Conservation (phyloP, 164 flowering plant genomes). For the Paratinospora sagittata region DNA sequence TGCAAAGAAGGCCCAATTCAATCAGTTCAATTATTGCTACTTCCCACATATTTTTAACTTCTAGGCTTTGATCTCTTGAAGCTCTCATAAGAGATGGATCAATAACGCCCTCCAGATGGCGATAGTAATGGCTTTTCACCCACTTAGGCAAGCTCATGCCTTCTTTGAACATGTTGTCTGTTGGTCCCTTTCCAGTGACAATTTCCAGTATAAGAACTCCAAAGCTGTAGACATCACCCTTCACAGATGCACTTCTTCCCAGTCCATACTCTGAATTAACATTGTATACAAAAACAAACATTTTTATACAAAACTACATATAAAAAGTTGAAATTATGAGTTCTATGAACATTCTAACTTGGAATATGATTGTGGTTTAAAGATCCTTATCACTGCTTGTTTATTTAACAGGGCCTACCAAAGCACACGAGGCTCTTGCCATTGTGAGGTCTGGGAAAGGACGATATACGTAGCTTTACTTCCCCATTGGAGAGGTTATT, state of each 20-base stretch:
- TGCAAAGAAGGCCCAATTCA: conserved; percentile 31
- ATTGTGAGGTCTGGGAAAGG: too few species aligned
- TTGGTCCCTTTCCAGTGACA: conserved; percentile 27
- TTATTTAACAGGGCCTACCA: too few species aligned
- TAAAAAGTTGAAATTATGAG: not conserved
- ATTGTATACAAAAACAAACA: not conserved
- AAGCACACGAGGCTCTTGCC: too few species aligned
- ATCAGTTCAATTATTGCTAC: conserved; percentile 19
- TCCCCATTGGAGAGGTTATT: too few species aligned
- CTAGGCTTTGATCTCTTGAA: conserved; percentile 15
- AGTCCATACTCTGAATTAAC: conserved; percentile 25
- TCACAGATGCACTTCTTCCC: conserved; percentile 26
- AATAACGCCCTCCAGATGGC: conserved; percentile 19
- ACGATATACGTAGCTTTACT: too few species aligned
- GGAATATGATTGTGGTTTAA: too few species aligned
- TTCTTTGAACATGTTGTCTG: conserved; percentile 23
- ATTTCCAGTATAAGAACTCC: conserved; percentile 27
- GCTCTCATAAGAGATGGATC: conserved; percentile 16
- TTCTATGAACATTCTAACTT: not conserved
- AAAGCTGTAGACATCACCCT: conserved; percentile 34
- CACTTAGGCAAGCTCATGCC: conserved; percentile 23
- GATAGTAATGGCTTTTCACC: conserved; percentile 24
- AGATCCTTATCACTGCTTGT: too few species aligned
- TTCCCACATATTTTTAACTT: conserved; percentile 22
- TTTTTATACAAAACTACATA: not conserved